Evolutionary conservation across 2,329 filamentous ascomycete genomes (phyloP).

Genomic region (Emmonsiellopsis sp.): DNA sequence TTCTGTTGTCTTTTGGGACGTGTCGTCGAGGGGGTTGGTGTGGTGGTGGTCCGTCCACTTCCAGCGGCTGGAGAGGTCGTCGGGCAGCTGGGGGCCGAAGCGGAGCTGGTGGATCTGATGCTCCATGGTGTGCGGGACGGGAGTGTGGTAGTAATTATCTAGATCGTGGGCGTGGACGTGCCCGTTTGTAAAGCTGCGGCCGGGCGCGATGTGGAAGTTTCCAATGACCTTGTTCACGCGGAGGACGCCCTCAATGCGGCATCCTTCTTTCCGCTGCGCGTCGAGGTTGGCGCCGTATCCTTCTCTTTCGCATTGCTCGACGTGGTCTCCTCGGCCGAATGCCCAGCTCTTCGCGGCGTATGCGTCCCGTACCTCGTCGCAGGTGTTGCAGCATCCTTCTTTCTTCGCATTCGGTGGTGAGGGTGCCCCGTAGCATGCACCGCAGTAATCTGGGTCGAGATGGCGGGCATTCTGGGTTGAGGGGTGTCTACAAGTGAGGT

Average conservation of each 20-base stretch:
- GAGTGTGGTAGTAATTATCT: constrained; percentile 81
- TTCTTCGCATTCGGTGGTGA: constrained; percentile 64
- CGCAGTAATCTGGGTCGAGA: constrained; percentile 86
- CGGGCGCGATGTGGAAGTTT: constrained; percentile 96
- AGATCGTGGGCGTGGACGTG: constrained; percentile 98
- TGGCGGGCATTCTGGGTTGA: constrained; percentile 62
- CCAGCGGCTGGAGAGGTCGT: constrained; percentile 49
- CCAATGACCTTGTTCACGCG: constrained; percentile 97
- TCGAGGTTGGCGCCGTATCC: constrained; percentile 87
- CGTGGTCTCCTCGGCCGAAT: constrained; percentile 81
- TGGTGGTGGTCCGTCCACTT: constrained; percentile 86
- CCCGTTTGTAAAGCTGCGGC: constrained; percentile 88
- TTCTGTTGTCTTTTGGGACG: constrained; percentile 66
- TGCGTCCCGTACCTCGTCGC: constrained; percentile 90
- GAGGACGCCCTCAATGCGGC: constrained; percentile 82
- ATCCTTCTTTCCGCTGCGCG: constrained; percentile 81
- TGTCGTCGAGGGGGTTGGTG: constrained; percentile 74
- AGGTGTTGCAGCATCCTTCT: constrained; percentile 90
- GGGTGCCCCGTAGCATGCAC: constrained; percentile 79
- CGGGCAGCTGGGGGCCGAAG: constrained; percentile 85
- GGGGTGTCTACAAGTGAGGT: constrained; percentile 45
- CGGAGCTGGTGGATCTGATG: constrained; percentile 82
- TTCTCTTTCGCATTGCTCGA: constrained; percentile 91
- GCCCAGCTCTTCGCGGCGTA: constrained; percentile 87
- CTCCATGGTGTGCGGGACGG: constrained; percentile 72